Evolutionary conservation across 78 protist genomes (phyloP).

Genomic region (Planoprotostelium fungivorum): DNA sequence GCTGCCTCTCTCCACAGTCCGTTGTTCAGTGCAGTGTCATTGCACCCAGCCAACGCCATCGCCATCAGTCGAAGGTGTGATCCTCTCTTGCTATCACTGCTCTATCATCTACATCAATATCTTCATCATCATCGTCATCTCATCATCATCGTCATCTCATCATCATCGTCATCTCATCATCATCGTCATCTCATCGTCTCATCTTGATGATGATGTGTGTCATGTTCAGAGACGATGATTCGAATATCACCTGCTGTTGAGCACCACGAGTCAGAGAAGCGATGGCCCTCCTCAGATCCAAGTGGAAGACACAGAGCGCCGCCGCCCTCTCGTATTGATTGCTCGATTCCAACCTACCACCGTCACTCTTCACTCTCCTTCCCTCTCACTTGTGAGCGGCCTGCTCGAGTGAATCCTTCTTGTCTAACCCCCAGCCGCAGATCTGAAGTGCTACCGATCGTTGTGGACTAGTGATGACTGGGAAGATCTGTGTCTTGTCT

Average conservation of each 20-base stretch:
- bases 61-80: constrained; percentile 22
- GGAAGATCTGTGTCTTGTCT: background rate
- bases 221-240: background rate
- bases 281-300: constrained; percentile 58
- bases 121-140: background rate
- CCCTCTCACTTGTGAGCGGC: background rate
- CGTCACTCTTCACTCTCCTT: background rate
- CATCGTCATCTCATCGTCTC: background rate
- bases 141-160: background rate
- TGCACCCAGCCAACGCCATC: constrained; percentile 70
- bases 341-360: constrained; percentile 19
- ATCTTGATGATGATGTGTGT: background rate
- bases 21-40: background rate
- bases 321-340: constrained; percentile 66
- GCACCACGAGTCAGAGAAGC: constrained; percentile 12
- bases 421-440: background rate
- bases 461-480: background rate
- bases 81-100: constrained; percentile 11
- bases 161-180: background rate
- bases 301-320: constrained; percentile 55
- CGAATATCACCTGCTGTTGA: background rate
- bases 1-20: constrained; percentile 44
- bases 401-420: background rate
- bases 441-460: background rate
- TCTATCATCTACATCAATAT: background rate